Evolutionary conservation across 2,329 filamentous ascomycete genomes (phyloP).

Genomic region (Penicillium sp.): DNA sequence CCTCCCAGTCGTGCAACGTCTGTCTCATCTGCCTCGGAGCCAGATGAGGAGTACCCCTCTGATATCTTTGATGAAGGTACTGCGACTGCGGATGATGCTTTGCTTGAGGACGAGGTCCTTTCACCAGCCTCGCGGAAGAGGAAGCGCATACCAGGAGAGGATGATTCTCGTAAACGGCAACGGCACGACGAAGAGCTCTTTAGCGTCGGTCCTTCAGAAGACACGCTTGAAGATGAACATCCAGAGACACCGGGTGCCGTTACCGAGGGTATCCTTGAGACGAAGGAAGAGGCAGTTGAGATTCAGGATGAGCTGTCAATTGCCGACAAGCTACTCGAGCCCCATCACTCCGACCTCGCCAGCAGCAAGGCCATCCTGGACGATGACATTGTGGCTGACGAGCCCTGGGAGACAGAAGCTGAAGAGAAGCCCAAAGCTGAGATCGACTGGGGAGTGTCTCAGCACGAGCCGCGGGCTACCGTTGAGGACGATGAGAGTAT

Average conservation of each 20-base stretch:
- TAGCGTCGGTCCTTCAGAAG: slow-evolving; percentile 51
- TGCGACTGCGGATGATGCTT: slow-evolving; percentile 7
- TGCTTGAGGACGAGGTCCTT: slow-evolving; percentile 43
- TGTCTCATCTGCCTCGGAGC: slow-evolving; percentile 47
- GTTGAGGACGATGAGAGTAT: slow-evolving; percentile 60
- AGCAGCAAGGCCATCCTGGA: slow-evolving; percentile 1
- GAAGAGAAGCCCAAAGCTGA: slow-evolving; percentile 40
- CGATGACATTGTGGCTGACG: slow-evolving; percentile 19
- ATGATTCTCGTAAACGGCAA: slow-evolving; percentile 68
- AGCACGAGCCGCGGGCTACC: slow-evolving; percentile 54
- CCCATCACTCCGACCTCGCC: neutral
- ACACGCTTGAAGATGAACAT: slow-evolving; percentile 41
- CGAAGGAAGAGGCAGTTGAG: neutral
- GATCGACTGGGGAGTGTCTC: slow-evolving; percentile 57
- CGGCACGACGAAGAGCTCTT: slow-evolving; percentile 82
- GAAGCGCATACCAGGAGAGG: slow-evolving; percentile 65
- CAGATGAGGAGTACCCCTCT: slow-evolving; percentile 35
- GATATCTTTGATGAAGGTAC: slow-evolving; percentile 15
- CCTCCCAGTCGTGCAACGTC: slow-evolving; percentile 65
- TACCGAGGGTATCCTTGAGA: slow-evolving; percentile 2
- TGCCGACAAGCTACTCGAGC: slow-evolving; percentile 1
- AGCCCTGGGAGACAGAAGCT: slow-evolving; percentile 20
- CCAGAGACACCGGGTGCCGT: neutral
- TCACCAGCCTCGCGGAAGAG: slow-evolving; percentile 60
- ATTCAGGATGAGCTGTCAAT: slow-evolving; percentile 2